phyloP scores from a whole-genome alignment of 352 stramenopile genomes.

The Globisporangium nodosum region DNA sequence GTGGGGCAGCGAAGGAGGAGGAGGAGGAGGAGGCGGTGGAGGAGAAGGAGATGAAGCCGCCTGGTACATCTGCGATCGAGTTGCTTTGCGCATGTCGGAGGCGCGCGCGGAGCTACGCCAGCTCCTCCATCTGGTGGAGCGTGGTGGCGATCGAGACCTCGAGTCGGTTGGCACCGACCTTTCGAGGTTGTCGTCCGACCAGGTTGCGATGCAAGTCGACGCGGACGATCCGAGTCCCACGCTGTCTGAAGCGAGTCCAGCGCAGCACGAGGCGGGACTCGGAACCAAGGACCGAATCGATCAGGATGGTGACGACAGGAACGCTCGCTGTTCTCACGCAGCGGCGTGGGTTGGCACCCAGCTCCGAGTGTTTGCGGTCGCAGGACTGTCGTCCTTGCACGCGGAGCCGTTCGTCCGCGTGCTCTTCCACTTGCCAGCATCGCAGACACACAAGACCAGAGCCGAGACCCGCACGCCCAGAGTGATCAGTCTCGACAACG shows the following conservation, averaged over 20 bases:
- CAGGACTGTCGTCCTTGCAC: conserved; percentile 40
- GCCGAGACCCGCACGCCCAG: neutral
- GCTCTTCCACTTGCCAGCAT: conserved; percentile 24
- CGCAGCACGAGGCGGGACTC: neutral
- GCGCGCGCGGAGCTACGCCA: too few species aligned
- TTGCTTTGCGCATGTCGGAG: neutral
- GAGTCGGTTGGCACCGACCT: neutral
- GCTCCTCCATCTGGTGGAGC: neutral
- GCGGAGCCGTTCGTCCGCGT: conserved; percentile 39
- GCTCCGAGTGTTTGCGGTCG: conserved; percentile 23
- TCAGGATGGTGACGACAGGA: too few species aligned
- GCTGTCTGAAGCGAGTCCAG: neutral
- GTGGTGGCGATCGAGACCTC: neutral
- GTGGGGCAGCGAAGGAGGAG: neutral
- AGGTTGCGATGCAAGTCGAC: neutral
- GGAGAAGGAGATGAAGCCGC: neutral
- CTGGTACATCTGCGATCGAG: neutral
- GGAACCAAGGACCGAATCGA: neutral
- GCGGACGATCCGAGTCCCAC: neutral
- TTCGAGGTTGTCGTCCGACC: neutral
- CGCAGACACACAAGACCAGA: neutral
- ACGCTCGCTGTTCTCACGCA: neutral
- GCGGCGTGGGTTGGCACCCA: conserved; percentile 21
- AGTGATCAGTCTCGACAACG: conserved; percentile 11
- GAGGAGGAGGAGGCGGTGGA: neutral